These are phyloP conservation scores for Aspergillus luchuensis DNA, from an alignment of 2,329 filamentous ascomycete genomes.

Conservation along the genomic window DNA sequence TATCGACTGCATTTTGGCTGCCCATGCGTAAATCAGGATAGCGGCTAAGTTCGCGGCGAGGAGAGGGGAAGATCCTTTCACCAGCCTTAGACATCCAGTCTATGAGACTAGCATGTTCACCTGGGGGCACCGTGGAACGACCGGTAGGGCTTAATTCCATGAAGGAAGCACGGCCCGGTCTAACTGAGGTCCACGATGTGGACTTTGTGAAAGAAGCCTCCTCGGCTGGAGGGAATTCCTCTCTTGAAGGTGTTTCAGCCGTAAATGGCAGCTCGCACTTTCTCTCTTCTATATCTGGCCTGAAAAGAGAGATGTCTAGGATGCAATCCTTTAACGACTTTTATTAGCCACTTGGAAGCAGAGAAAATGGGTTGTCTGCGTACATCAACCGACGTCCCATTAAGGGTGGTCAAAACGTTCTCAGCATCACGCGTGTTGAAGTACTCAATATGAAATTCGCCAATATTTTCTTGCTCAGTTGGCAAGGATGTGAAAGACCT, in stretches of 20 bases:
- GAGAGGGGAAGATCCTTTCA: slow-evolving; percentile 31
- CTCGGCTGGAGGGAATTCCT: slow-evolving; percentile 13
- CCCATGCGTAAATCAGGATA: slow-evolving; percentile 33
- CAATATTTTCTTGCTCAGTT: slow-evolving; percentile 31
- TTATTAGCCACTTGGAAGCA: not conserved
- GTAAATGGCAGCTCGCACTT: slow-evolving; percentile 13
- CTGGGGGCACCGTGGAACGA: slow-evolving; percentile 42
- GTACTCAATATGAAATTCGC: slow-evolving; percentile 44
- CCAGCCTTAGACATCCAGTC: slow-evolving; percentile 36
- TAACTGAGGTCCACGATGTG: slow-evolving; percentile 18
- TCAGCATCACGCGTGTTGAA: slow-evolving; percentile 41
- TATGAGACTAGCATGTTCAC: slow-evolving; percentile 35
- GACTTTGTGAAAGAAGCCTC: slow-evolving; percentile 21
- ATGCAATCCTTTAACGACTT: slow-evolving; percentile 29
- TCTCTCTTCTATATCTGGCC: slow-evolving; percentile 32
- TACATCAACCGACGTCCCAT: slow-evolving; percentile 41
- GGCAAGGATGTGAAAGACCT: slow-evolving; percentile 37
- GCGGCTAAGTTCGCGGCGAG: slow-evolving; percentile 30
- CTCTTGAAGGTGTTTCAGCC: slow-evolving; percentile 22
- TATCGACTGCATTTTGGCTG: slow-evolving; percentile 49
- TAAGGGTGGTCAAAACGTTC: slow-evolving; percentile 38
- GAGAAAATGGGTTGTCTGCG: slow-evolving; percentile 13
- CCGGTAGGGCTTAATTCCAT: slow-evolving; percentile 44
- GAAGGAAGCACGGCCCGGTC: slow-evolving; percentile 24
- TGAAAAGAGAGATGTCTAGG: slow-evolving; percentile 33